These are phyloP conservation scores for Backusella luteola DNA, from an alignment of 192 early-diverging fungal genomes.

Conservation along the genomic window DNA sequence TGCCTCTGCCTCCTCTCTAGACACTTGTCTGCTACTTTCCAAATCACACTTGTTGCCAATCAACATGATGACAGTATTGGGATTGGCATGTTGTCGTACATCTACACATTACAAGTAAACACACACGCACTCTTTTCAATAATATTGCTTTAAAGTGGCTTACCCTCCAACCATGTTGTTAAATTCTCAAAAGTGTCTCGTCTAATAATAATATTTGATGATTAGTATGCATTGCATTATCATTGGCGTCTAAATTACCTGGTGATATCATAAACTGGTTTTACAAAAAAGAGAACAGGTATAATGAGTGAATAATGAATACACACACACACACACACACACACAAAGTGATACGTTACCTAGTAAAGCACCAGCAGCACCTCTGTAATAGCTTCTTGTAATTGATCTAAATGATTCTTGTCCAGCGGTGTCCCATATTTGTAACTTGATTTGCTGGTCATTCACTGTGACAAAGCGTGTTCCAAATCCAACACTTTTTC, in stretches of 20 bases:
- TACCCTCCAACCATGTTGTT: slow-evolving; percentile 69
- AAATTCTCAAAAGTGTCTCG: slow-evolving; percentile 77
- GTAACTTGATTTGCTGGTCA: slow-evolving; percentile 84
- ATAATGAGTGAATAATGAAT: neutral
- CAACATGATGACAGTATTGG: slow-evolving; percentile 88
- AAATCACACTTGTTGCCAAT: slow-evolving; percentile 95
- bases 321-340: slow-evolving; percentile 17
- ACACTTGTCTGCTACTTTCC: slow-evolving; percentile 68
- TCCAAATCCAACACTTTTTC: slow-evolving; percentile 70
- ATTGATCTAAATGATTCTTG: slow-evolving; percentile 87
- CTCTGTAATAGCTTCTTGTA: slow-evolving; percentile 82
- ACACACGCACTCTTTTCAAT: neutral
- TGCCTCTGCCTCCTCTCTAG: slow-evolving; percentile 84
- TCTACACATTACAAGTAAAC: slow-evolving; percentile 39
- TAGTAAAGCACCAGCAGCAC: slow-evolving; percentile 74
- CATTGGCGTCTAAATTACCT: slow-evolving; percentile 17
- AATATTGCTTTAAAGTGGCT: neutral
- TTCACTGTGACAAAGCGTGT: slow-evolving; percentile 73
- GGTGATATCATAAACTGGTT: slow-evolving; percentile 78
- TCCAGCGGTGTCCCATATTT: slow-evolving; percentile 94
- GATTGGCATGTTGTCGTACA: slow-evolving; percentile 85
- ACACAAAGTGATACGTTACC: slow-evolving; percentile 27
- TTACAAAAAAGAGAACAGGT: too few relatives aligned
- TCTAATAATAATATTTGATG: slow-evolving; percentile 18
- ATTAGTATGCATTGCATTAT: neutral